Evolutionary conservation across 306 rosid genomes (phyloP), one percentile per base, ranked within the genome.

Genomic region (Fagus crenata): DNA sequence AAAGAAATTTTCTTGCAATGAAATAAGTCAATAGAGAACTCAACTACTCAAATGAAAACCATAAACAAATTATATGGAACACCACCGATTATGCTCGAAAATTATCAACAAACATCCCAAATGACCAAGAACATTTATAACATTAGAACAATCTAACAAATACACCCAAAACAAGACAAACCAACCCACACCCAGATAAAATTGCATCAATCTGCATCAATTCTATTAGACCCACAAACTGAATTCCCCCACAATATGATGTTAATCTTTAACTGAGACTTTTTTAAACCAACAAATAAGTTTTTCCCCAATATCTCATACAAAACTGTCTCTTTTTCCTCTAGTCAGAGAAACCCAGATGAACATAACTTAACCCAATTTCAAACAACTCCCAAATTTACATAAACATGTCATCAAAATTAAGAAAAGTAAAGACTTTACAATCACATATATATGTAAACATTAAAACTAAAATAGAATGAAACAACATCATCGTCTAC

Each of bases 241-340:
- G 39, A 60, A 18, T 22, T 60, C 67, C 40, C 40, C 67, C 67
- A 31, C 15, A 60, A 60, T 56, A 60, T 60, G 15, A 7, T 2
- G 33, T 28, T 28, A 22, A 60, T 56, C 31, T 9, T 11, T 28
- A 65, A 15, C 49, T 0, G 15, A 65, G 49, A 22, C 37, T 33
- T 32, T 14, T 33, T 60, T 0, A 3, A 28, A 2, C 33, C 14
- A 22, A 58, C 3, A 60, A 60, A 60, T 31, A 33, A 33, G 39
- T 4, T 43, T 12, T 11, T 18, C 68, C 37, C 8, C n/a, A 39
- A 39, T 17, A 37, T 9, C 71, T 65, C 31, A n/a, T 39, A 65
- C 32, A 35, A 65, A 65, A 18, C 31, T 65, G 1, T 54, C 31
- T 1, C 55, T 73, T 36, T 79, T 58, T 22, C 77, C 67, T 69